Evolutionary conservation across 441 rosid genomes (phyloP).

Genomic region (Syzygium malaccense): DNA sequence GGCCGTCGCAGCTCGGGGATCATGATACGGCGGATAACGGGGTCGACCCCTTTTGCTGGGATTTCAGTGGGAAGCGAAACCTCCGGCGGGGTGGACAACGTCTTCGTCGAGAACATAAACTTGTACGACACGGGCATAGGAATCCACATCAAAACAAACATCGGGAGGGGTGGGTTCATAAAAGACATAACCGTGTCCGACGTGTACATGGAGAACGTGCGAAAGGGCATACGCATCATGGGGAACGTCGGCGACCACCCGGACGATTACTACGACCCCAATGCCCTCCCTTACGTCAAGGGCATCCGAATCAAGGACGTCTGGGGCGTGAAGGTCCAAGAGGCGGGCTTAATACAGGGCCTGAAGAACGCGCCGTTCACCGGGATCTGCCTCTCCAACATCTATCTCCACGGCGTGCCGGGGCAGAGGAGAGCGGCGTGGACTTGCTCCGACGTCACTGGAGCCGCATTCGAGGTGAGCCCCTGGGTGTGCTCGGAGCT

Average conservation of each 20-base stretch:
- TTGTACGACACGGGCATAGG: slow-evolving; percentile 19
- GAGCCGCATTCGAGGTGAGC: slow-evolving; percentile 17
- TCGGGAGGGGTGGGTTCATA: slow-evolving; percentile 39
- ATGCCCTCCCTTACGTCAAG: slow-evolving; percentile 25
- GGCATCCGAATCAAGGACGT: slow-evolving; percentile 24
- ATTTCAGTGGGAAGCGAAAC: slow-evolving; percentile 40
- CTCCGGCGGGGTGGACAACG: slow-evolving; percentile 37
- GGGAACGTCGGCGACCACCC: slow-evolving; percentile 38
- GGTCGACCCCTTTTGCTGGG: slow-evolving; percentile 25
- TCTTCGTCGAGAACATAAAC: slow-evolving; percentile 13
- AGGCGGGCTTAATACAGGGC: slow-evolving; percentile 30
- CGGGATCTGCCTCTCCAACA: slow-evolving; percentile 21
- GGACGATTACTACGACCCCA: slow-evolving; percentile 21
- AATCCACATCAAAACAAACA: slow-evolving; percentile 30
- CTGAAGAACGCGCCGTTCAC: slow-evolving; percentile 31
- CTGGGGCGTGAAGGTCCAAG: slow-evolving; percentile 19
- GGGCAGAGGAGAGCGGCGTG: slow-evolving; percentile 14
- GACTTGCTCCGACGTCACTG: slow-evolving; percentile 29
- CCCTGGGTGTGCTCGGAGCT: slow-evolving; percentile 40
- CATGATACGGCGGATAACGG: slow-evolving; percentile 20
- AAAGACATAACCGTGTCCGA: slow-evolving; percentile 27
- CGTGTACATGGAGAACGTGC: slow-evolving; percentile 18
- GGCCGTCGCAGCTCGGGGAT: slow-evolving; percentile 21
- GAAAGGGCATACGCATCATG: slow-evolving; percentile 18
- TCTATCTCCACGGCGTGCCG: slow-evolving; percentile 20